Percentiles rank a stretch among this genome's conserved stretches.
These are phyloP conservation scores for Aspergillus biplanus DNA, from an alignment of 495 filamentous ascomycete species.

Conservation along the genomic window DNA sequence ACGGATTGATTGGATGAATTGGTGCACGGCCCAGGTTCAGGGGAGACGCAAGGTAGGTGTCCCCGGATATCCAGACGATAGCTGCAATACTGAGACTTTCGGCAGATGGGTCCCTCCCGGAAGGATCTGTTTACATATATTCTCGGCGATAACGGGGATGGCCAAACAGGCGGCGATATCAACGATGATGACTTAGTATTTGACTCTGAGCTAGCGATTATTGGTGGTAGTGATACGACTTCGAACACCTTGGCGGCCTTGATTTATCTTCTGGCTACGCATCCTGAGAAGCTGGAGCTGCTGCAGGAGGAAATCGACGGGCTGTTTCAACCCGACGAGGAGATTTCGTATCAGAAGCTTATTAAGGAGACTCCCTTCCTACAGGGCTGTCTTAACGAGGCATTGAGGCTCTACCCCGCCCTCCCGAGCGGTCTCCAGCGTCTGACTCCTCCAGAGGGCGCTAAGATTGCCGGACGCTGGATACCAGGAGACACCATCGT, in stretches of 20 bases:
- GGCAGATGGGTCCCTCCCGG: slow-evolving; percentile 6
- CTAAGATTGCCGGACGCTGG: slow-evolving; percentile 26
- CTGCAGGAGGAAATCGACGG: slow-evolving; percentile 28
- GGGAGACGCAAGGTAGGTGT: slow-evolving; percentile 13
- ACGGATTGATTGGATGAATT: neutral
- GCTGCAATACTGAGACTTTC: too few species aligned
- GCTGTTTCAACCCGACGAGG: neutral
- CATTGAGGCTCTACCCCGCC: slow-evolving; percentile 38
- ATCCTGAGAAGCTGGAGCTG: slow-evolving; percentile 25
- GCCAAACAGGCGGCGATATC: neutral
- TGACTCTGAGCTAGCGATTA: slow-evolving; percentile 9
- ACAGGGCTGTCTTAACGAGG: slow-evolving; percentile 42
- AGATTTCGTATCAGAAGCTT: neutral
- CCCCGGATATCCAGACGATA: too few species aligned
- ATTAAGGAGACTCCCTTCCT: slow-evolving; percentile 24
- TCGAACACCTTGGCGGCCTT: slow-evolving; percentile 29
- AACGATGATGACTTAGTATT: neutral
- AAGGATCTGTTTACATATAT: slow-evolving; percentile 8
- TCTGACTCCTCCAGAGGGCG: slow-evolving; percentile 28
- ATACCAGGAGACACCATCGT: slow-evolving; percentile 24
- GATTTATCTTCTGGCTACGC: slow-evolving; percentile 40
- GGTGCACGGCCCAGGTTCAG: slow-evolving; percentile 24
- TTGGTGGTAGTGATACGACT: slow-evolving; percentile 35
- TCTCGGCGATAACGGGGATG: neutral
- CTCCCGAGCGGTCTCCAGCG: slow-evolving; percentile 26